Evolutionary conservation across 2,329 filamentous ascomycete genomes (phyloP).

Genomic region (Dothiorella sarmentorum): DNA sequence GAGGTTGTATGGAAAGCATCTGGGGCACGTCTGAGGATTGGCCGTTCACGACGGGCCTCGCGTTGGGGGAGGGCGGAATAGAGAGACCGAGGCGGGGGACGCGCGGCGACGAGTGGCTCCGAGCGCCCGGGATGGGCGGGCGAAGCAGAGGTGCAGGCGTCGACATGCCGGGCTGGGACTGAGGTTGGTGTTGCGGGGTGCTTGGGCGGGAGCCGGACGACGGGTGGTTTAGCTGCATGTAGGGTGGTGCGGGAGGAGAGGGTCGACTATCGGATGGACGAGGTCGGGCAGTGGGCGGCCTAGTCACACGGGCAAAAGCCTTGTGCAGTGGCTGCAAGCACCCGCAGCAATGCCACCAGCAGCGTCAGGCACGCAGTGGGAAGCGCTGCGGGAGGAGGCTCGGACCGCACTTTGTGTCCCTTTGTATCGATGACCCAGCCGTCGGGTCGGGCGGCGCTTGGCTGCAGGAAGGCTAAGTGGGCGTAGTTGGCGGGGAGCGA

Average conservation of each 20-base stretch:
- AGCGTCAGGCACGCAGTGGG: slow-evolving; percentile 10
- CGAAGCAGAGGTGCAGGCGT: slow-evolving; percentile 77
- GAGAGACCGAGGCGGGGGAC: slow-evolving; percentile 80
- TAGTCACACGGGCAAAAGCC: slow-evolving; percentile 16
- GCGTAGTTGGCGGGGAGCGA: neutral
- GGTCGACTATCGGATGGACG: neutral
- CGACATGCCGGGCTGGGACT: slow-evolving; percentile 53
- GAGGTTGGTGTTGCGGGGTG: slow-evolving; percentile 14
- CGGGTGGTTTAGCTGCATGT: slow-evolving; percentile 10
- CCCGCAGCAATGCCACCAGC: slow-evolving; percentile 13
- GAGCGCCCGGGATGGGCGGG: slow-evolving; percentile 70
- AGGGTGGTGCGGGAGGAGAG: neutral
- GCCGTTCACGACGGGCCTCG: slow-evolving; percentile 69
- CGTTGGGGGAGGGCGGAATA: slow-evolving; percentile 83
- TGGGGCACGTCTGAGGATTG: slow-evolving; percentile 38
- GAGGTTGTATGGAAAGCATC: slow-evolving; percentile 51
- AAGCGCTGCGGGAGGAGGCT: slow-evolving; percentile 9
- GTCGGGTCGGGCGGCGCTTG: slow-evolving; percentile 13
- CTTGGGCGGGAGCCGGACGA: slow-evolving; percentile 12
- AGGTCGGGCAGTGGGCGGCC: neutral
- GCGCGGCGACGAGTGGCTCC: slow-evolving; percentile 56
- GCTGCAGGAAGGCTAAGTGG: slow-evolving; percentile 13
- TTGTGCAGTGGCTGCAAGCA: slow-evolving; percentile 16
- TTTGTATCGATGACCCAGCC: slow-evolving; percentile 7
- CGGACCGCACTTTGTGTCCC: slow-evolving; percentile 6